These are phyloP conservation scores for Chenopodium berlandieri DNA, from an alignment of 148 eudicot genomes.

Conservation along the genomic window DNA sequence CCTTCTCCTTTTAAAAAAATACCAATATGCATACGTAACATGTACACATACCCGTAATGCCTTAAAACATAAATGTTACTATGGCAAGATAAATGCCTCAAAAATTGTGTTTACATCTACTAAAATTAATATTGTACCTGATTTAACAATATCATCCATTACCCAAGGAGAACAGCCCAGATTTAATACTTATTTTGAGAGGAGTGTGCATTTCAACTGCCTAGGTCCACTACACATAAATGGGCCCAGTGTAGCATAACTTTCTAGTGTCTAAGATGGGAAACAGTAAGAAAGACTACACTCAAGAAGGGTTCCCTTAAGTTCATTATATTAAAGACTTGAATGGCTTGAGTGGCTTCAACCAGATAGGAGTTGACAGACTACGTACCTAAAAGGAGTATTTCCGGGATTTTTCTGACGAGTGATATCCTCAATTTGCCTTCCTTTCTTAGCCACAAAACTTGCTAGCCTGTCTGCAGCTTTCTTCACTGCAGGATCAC, in stretches of 20 bases:
- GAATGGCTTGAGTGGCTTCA: not conserved
- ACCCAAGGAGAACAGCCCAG: not conserved
- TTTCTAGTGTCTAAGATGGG: not conserved
- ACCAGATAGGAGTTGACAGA: slow-evolving; percentile 9
- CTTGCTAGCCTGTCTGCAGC: slow-evolving; percentile 96
- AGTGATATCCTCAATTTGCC: slow-evolving; percentile 87
- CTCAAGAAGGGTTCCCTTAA: not conserved
- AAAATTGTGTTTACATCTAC: not conserved
- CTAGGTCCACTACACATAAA: not conserved
- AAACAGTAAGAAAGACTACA: not conserved
- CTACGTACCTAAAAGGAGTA: slow-evolving; percentile 89
- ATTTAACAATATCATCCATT: not conserved
- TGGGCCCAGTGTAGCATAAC: not conserved
- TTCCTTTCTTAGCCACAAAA: slow-evolving; percentile 97
- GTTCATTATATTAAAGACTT: not conserved
- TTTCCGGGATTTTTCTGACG: slow-evolving; percentile 95
- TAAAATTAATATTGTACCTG: not conserved
- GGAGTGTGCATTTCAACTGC: not conserved
- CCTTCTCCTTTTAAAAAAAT: not conserved
- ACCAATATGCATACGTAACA: not conserved
- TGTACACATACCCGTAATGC: not conserved
- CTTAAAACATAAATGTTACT: not conserved
- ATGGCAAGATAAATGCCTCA: not conserved
- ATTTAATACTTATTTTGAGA: not conserved
- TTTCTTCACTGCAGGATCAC: slow-evolving; percentile 90